A percentile compares a stretch with the other conserved stretches of the same genome.
Evolutionary conservation across 768 basidiomycete species (phyloP).

Genomic region (Lactarius vividus): DNA sequence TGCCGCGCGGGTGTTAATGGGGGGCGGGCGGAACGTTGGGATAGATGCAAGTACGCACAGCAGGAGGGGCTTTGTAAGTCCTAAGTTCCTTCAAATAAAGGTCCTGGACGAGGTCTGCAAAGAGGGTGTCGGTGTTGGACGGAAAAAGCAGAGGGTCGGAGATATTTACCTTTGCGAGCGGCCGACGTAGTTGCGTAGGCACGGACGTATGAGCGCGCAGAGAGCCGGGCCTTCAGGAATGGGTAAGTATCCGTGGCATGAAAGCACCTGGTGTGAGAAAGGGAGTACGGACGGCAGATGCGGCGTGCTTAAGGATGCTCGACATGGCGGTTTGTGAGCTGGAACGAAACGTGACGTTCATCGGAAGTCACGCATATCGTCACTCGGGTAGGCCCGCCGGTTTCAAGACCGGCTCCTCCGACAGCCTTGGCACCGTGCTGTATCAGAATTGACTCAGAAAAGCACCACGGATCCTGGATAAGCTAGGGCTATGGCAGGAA

Average conservation of each 20-base stretch:
- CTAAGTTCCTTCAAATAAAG: conserved; percentile 89
- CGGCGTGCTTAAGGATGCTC: conserved; percentile 59
- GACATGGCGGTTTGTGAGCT: conserved; percentile 46
- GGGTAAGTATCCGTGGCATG: neutral
- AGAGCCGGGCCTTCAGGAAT: conserved; percentile 48
- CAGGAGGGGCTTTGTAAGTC: conserved; percentile 74
- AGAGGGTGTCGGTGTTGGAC: neutral
- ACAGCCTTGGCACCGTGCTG: neutral
- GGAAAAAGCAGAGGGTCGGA: conserved; percentile 24
- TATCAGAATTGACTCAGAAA: neutral
- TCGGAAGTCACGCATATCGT: neutral
- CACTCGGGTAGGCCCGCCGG: conserved; percentile 1
- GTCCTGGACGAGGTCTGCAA: conserved; percentile 86
- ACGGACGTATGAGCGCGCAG: conserved; percentile 44
- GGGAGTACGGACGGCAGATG: conserved; percentile 34
- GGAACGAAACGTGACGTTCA: neutral
- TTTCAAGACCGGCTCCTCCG: neutral
- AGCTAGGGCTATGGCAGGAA: neutral
- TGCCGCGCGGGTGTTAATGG: conserved; percentile 1
- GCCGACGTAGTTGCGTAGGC: conserved; percentile 58
- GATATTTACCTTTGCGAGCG: conserved; percentile 59
- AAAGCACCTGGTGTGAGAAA: conserved; percentile 10
- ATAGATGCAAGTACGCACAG: conserved; percentile 47
- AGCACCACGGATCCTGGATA: neutral
- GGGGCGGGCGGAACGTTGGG: conserved; percentile 7